Evolutionary conservation across 495 filamentous ascomycete species (phyloP), one percentile per base, ranked within the genome.

Genomic region (Apodospora peruviana): DNA sequence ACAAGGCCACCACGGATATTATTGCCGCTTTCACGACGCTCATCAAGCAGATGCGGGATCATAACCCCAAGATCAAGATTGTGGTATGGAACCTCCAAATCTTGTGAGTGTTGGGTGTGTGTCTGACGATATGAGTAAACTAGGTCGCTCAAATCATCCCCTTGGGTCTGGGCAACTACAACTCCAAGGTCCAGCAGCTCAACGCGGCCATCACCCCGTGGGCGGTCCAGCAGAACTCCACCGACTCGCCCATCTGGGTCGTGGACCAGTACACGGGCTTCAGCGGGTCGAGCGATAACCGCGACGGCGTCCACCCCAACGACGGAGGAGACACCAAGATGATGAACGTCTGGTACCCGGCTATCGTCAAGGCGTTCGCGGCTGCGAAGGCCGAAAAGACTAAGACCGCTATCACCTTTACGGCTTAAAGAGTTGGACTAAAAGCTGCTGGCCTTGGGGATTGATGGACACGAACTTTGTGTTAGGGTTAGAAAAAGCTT

Each of bases 111-210:
- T 43, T 23, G 37, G 21, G 14, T 4, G 1, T 16, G 0, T 17
- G 4, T 34, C 16, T 45, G n/a, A 23, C 29, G 16, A 17, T 35
- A 0, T 7, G 7, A 9, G 27, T 55, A 5, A 42, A 32, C 10
- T 20, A 79, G 75, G 71, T 79, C 7, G 73, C 74, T 5, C 70
- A 75, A 62, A 77, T 79, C 57, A 79, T 79, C 53, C 75, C 75
- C 19, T 64, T 74, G 21, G 59, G 59, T 7, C 11, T 23, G 7
- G 65, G 62, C 23, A 65, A 40, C 49, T 69, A 53, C 56, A 67
- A 70, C 56, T 55, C 62, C 8, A 56, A 60, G 45, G 65, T 76
- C 34, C 56, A 69, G 56, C 58, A 60, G 32, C 64, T 77, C 46
- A 77, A 79, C 58, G 59, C 52, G 22, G 74, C 72, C 23, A 79